These are phyloP conservation scores for Psilocybe cubensis DNA, from an alignment of 768 basidiomycete species.

Conservation along the genomic window DNA sequence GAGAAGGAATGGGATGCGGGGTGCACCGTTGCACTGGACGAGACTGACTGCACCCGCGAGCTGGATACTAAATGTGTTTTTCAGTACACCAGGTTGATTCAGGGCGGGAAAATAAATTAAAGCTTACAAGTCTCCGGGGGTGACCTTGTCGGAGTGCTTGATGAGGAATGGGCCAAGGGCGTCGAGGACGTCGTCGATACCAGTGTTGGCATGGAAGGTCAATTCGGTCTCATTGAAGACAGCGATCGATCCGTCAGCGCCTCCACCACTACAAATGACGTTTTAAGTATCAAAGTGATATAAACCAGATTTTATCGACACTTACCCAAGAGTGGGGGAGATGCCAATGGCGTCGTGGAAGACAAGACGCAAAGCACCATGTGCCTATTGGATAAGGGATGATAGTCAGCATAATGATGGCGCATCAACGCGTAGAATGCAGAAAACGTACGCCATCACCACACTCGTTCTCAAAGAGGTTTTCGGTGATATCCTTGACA, in stretches of 20 bases:
- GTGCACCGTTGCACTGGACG: slow-evolving; percentile 48
- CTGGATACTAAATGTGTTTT: slow-evolving; percentile 43
- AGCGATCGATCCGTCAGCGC: slow-evolving; percentile 54
- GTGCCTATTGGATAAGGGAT: slow-evolving; percentile 16
- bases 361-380: slow-evolving; percentile 34
- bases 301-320: not conserved
- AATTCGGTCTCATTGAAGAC: slow-evolving; percentile 46
- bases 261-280: slow-evolving; percentile 36
- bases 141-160: slow-evolving; percentile 33
- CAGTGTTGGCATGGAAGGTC: slow-evolving; percentile 44
- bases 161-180: slow-evolving; percentile 35
- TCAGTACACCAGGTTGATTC: not conserved
- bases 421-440: not conserved
- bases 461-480: slow-evolving; percentile 11
- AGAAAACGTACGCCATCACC: slow-evolving; percentile 6
- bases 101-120: not conserved
- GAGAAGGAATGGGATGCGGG: slow-evolving; percentile 41
- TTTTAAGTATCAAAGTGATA: not conserved
- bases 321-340: slow-evolving; percentile 35
- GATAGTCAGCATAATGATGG: not conserved
- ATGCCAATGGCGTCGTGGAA: slow-evolving; percentile 52
- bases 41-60: slow-evolving; percentile 50
- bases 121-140: slow-evolving; percentile 50
- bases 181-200: slow-evolving; percentile 45
- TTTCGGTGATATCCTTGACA: slow-evolving; percentile 8